A percentile compares a stretch with the other conserved stretches of the same genome.
Evolutionary conservation across 2,329 filamentous ascomycete species (phyloP).

Genomic region (Pyricularia pennisetigena): DNA sequence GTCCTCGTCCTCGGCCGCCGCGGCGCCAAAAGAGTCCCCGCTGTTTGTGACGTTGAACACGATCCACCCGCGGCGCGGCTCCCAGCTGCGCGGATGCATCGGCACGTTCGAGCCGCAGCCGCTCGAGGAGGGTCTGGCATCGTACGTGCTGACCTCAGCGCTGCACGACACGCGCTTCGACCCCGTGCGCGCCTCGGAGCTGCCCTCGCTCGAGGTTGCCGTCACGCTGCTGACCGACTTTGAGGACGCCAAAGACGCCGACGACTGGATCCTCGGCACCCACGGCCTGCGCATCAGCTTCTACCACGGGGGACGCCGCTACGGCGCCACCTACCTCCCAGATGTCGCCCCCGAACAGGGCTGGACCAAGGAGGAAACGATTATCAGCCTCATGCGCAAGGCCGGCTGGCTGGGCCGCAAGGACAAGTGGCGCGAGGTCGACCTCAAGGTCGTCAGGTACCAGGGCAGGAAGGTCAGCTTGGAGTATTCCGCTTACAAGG

Average conservation of each 20-base stretch:
- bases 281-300: conserved; percentile 88
- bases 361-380: conserved; percentile 87
- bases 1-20: conserved; percentile 17
- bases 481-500: conserved; percentile 63
- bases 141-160: conserved; percentile 75
- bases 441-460: conserved; percentile 73
- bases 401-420: conserved; percentile 82
- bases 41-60: conserved; percentile 96
- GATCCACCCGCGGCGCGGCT: conserved; percentile 45
- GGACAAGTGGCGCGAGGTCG: conserved; percentile 70
- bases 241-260: conserved; percentile 56
- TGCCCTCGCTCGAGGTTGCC: conserved; percentile 49
- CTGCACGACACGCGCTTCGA: conserved; percentile 54
- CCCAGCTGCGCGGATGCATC: conserved; percentile 82
- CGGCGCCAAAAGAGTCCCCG: conserved; percentile 46
- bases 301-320: conserved; percentile 58
- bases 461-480: conserved; percentile 72
- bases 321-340: conserved; percentile 77
- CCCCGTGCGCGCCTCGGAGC: conserved; percentile 42
- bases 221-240: conserved; percentile 84
- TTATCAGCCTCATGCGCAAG: conserved; percentile 87
- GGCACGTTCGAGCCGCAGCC: conserved; percentile 81
- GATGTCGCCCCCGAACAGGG: conserved; percentile 88
- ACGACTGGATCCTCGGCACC: conserved; percentile 79
- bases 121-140: conserved; percentile 61